Evolutionary conservation across 495 filamentous ascomycete species (phyloP).

Genomic region (Articulospora tetracladia): DNA sequence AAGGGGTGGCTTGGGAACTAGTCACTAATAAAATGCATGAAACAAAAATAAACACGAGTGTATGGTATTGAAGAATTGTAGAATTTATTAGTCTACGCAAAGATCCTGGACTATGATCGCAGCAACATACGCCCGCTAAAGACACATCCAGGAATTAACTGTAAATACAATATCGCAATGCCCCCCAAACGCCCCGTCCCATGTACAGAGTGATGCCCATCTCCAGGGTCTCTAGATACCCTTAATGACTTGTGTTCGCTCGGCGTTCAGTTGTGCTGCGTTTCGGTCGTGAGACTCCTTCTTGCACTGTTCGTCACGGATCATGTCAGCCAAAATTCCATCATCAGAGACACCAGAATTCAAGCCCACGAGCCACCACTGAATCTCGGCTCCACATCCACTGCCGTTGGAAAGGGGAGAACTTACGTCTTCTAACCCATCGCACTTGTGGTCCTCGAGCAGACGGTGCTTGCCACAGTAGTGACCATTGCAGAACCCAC

Average conservation of each 20-base stretch:
- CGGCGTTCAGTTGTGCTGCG: slow-evolving; percentile 82
- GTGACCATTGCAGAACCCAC: slow-evolving; percentile 87
- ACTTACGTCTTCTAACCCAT: slow-evolving; percentile 83
- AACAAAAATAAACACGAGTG: background rate
- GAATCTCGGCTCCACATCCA: background rate
- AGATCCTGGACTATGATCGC: background rate
- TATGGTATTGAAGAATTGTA: background rate
- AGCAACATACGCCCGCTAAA: slow-evolving; percentile 24
- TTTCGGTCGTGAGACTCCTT: slow-evolving; percentile 92
- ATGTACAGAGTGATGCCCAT: slow-evolving; percentile 6
- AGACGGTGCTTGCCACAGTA: slow-evolving; percentile 93
- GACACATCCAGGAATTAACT: background rate
- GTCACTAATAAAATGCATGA: background rate
- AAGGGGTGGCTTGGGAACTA: background rate
- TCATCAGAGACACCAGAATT: slow-evolving; percentile 25
- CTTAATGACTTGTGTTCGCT: slow-evolving; percentile 58
- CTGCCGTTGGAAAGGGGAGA: slow-evolving; percentile 4
- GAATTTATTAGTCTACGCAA: slow-evolving; percentile 16
- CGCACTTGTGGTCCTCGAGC: slow-evolving; percentile 89
- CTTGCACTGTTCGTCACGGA: slow-evolving; percentile 66
- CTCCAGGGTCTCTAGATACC: slow-evolving; percentile 20
- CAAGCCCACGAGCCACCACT: slow-evolving; percentile 47
- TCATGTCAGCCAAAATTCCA: slow-evolving; percentile 26
- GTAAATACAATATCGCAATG: slow-evolving; percentile 18
- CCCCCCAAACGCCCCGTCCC: slow-evolving; percentile 9